These are phyloP conservation scores for Pyrenopolyporus hunteri DNA, from an alignment of 495 filamentous ascomycete species.

Conservation along the genomic window DNA sequence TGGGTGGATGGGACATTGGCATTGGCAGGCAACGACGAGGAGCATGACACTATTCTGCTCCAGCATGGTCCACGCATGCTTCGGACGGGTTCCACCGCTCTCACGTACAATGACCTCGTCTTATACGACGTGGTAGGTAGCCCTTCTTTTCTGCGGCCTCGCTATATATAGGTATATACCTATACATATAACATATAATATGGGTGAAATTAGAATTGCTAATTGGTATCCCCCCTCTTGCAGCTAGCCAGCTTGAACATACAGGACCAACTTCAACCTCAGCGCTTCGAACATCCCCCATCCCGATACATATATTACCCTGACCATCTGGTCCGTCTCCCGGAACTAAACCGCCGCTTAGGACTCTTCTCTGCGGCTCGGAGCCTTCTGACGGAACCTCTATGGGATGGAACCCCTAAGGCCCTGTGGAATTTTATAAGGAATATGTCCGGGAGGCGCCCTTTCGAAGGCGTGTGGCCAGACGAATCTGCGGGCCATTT, in stretches of 20 bases:
- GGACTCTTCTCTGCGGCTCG: constrained; percentile 23
- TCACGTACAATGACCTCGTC: constrained; percentile 49
- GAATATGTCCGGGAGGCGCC: too few relatives aligned
- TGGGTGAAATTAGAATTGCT: not conserved
- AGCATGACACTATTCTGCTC: constrained; percentile 66
- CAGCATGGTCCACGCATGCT: constrained; percentile 88
- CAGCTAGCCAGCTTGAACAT: constrained; percentile 69
- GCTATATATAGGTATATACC: too few relatives aligned
- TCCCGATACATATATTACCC: constrained; percentile 93
- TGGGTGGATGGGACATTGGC: constrained; percentile 78
- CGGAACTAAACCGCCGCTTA: constrained; percentile 47
- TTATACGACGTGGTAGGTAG: constrained; percentile 53
- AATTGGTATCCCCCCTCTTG: constrained; percentile 1
- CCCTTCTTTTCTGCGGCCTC: not conserved
- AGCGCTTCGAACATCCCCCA: constrained; percentile 54
- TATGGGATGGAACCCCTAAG: constrained; percentile 60
- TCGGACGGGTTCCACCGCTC: constrained; percentile 48
- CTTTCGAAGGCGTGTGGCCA: constrained; percentile 3
- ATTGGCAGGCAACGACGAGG: constrained; percentile 56
- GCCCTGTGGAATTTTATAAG: constrained; percentile 50
- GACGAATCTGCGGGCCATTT: constrained; percentile 81
- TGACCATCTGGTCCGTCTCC: constrained; percentile 79
- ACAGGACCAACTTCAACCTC: constrained; percentile 59
- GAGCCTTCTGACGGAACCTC: constrained; percentile 63
- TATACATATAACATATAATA: too few relatives aligned